Evolutionary conservation across 148 eudicot species (phyloP), one percentile per base, ranked within the genome.

Genomic region (Rhododendron ovatum): DNA sequence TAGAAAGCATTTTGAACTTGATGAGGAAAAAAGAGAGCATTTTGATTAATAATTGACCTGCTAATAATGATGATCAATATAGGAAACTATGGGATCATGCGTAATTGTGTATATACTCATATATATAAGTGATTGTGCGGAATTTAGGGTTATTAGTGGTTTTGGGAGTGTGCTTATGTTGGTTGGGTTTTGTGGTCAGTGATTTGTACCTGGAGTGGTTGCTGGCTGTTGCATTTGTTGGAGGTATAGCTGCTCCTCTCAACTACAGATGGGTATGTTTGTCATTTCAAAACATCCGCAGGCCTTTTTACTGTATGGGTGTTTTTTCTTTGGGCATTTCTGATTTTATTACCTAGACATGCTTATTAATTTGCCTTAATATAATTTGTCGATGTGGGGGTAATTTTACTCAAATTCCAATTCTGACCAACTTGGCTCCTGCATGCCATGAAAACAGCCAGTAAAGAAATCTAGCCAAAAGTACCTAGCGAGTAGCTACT

Each of bases 181-280:
- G 5, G 22, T 53, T 24, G 37, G 81, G n/a, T 51, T 81, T 86
- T 76, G 65, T 74, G 7, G 82, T 15, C 75, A 86, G 99, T 90
- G 98, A 95, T 87, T 91, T 81, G 88, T 94, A 92, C 87, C 84
- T 97, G 95, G 96, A 93, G 89, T 97, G 98, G 98, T 80, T 97
- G 83, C 94, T 97, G 89, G 99, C 96, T 76, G 90, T 97, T 85
- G 86, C 99, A 35, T 94, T 86, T 87, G 90, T 93, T 82, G 98
- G 99, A 51, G 99, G 95, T 75, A 94, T 97, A 77, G 86, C 90
- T 63, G 99, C 99, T 87, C 98, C 98, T 77, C 93, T 97, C 57
- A 97, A 97, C 84, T 94, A 97, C 85, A 91, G 99, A 81, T 97
- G 99, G 99, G 98, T 94, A 90, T 26, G 92, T 83, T 59, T 47